These are phyloP conservation scores for Physcia stellaris DNA, from an alignment of 495 filamentous ascomycete genomes.

Conservation along the genomic window DNA sequence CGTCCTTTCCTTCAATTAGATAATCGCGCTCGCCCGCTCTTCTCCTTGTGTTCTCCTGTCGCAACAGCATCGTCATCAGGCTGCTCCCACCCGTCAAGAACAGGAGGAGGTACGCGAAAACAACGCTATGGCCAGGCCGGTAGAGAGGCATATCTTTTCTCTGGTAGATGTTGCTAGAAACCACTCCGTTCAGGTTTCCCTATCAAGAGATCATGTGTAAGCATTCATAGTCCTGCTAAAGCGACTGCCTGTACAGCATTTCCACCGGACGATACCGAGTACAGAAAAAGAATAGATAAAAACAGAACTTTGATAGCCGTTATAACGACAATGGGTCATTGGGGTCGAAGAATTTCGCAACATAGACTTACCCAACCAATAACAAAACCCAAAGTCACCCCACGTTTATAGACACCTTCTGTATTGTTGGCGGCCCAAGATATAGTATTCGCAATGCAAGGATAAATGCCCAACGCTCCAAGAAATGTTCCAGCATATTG, in stretches of 20 bases:
- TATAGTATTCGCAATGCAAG: constrained; percentile 82
- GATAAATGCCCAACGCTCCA: constrained; percentile 82
- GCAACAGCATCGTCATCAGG: constrained; percentile 50
- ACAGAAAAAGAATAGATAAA: no score
- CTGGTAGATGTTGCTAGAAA: constrained; percentile 62
- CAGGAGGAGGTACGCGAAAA: constrained; percentile 45
- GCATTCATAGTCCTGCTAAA: no score
- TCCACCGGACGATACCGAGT: no score
- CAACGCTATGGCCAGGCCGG: constrained; percentile 41
- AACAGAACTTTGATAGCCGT: no score
- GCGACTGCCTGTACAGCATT: no score
- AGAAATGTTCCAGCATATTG: constrained; percentile 80
- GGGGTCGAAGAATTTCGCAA: no score
- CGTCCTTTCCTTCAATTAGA: constrained; percentile 44
- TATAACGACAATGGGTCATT: no score
- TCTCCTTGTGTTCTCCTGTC: constrained; percentile 49
- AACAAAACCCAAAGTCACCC: constrained; percentile 72
- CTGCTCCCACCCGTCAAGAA: constrained; percentile 49
- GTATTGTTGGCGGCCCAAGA: constrained; percentile 81
- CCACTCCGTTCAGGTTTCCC: constrained; percentile 84
- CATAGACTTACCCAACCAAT: no score
- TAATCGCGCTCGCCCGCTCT: constrained; percentile 52
- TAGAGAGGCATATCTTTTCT: constrained; percentile 38
- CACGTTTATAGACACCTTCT: constrained; percentile 87
- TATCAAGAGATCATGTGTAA: no score